Conservation (phyloP, 1,284 basidiomycete species). For the Trametes hirsuta region DNA sequence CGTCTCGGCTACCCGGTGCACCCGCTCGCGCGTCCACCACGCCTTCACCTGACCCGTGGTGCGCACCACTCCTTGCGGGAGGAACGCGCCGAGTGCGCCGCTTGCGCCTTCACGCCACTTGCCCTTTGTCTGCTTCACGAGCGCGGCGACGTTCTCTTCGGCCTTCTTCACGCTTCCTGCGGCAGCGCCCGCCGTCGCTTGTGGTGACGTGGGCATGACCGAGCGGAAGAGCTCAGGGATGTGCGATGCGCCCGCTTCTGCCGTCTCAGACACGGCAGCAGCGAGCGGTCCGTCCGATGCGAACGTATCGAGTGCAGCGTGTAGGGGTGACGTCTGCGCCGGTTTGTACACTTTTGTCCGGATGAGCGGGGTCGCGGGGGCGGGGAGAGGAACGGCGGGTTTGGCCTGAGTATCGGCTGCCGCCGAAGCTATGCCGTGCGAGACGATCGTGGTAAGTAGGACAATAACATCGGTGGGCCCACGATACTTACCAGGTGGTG, state of each 20-base stretch:
- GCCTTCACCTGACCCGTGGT: slow-evolving; percentile 24
- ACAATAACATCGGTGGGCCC: neutral
- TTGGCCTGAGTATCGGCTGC: slow-evolving; percentile 29
- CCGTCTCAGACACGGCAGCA: slow-evolving; percentile 50
- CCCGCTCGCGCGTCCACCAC: slow-evolving; percentile 65
- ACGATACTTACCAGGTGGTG: slow-evolving; percentile 31
- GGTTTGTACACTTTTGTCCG: slow-evolving; percentile 53
- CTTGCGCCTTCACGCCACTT: slow-evolving; percentile 21
- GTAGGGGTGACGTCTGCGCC: slow-evolving; percentile 46
- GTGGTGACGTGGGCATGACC: slow-evolving; percentile 39
- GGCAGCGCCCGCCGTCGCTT: slow-evolving; percentile 25
- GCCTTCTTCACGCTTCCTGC: slow-evolving; percentile 26
- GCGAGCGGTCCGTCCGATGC: slow-evolving; percentile 60
- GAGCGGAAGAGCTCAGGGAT: slow-evolving; percentile 66
- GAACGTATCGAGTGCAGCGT: slow-evolving; percentile 54
- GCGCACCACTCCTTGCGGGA: slow-evolving; percentile 39
- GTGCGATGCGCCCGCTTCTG: slow-evolving; percentile 45
- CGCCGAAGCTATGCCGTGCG: slow-evolving; percentile 27
- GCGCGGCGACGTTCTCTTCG: slow-evolving; percentile 27
- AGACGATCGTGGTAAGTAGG: neutral
- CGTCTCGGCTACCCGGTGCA: slow-evolving; percentile 54
- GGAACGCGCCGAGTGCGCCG: slow-evolving; percentile 22
- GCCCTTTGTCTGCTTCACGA: slow-evolving; percentile 20
- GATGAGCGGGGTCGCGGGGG: slow-evolving; percentile 46
- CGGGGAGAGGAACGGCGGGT: slow-evolving; percentile 25